These are phyloP conservation scores for Orbilia blumenaviensis DNA, from an alignment of 2,329 filamentous ascomycete genomes.

Conservation along the genomic window DNA sequence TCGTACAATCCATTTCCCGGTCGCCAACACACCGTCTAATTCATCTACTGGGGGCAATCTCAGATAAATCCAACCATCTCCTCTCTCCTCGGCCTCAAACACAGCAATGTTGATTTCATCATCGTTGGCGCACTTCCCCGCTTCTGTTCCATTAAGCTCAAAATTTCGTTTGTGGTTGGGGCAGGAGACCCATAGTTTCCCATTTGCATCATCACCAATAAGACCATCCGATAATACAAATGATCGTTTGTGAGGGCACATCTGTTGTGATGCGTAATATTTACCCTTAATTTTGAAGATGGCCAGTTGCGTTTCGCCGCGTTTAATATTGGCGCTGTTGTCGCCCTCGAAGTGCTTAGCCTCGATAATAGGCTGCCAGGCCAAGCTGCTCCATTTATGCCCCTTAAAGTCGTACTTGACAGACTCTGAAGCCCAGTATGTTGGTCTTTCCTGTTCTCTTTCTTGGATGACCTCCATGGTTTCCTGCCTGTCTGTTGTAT, in stretches of 20 bases:
- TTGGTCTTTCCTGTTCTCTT: conserved; percentile 76
- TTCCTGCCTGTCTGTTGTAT: conserved; percentile 76
- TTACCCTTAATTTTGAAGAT: conserved; percentile 82
- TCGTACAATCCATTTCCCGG: conserved; percentile 78
- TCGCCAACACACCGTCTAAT: conserved; percentile 80
- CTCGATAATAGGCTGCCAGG: conserved; percentile 83
- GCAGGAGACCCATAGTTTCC: conserved; percentile 84
- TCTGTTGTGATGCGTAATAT: conserved; percentile 88
- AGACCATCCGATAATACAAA: conserved; percentile 89
- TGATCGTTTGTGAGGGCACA: conserved; percentile 91
- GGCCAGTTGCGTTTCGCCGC: conserved; percentile 87
- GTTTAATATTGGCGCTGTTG: conserved; percentile 78
- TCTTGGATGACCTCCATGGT: conserved; percentile 76
- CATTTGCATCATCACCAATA: conserved; percentile 71
- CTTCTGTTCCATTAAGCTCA: conserved; percentile 71
- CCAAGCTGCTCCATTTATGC: conserved; percentile 71
- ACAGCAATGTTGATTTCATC: conserved; percentile 79
- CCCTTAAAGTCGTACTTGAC: conserved; percentile 77
- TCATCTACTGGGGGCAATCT: conserved; percentile 82
- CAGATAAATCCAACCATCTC: conserved; percentile 80
- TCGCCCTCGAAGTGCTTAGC: conserved; percentile 73
- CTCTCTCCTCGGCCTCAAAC: conserved; percentile 78
- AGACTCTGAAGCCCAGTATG: conserved; percentile 77
- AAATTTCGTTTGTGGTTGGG: conserved; percentile 92
- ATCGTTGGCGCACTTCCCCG: conserved; percentile 79